Base-by-base conservation (phyloP, 345 rosid species). In the Ceriops tagal region DNA sequence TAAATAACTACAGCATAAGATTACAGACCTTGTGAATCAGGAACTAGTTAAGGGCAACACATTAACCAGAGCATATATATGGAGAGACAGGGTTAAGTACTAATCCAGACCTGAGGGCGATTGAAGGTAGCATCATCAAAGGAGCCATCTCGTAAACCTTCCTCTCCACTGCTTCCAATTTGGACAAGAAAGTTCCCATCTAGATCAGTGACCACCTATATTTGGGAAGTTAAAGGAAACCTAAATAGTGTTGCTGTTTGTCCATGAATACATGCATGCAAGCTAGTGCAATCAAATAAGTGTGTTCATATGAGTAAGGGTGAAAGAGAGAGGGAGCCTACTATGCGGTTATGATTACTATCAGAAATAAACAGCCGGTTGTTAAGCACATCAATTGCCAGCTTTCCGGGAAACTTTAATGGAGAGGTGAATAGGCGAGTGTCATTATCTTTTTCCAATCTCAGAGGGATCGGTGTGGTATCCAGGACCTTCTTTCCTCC, bases 261-360 rank as follows among this genome's bases (percentile, higher is more conserved):
- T 56, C 31, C 6, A 31, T 56, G 34, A 32, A 26, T 56, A 52
- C 58, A 70, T 55, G 59, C 16, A 39, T 31, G 19, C 35, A 11
- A 24, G 46, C 20, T 51, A 19, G 26, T 43, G 49, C 49, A 43
- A 15, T 43, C 49, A 43, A 43, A 30, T 53, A 53, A 16, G 53
- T n/a, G 28, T 66, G 64, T 5, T 52, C n/a, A 58, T 6, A 4
- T 3, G 24, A 20, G 62, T 22, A 64, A 18, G 67, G 52, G 71
- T 61, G 43, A 49, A 71, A 78, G 70, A 65, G 62, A 75, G 53
- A 67, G 79, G 70, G 68, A 81, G 53, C 78, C 21, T 88, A 91
- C 98, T 58, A 91, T 88, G 73, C 97, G 92, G 82, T 93, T 91
- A 72, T 93, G 98, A 81, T 93, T 91, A 78, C 98, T 89, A 77